These are phyloP conservation scores for Oryza meridionalis DNA, from an alignment of 176 grass and related monocot genomes.

Conservation along the genomic window DNA sequence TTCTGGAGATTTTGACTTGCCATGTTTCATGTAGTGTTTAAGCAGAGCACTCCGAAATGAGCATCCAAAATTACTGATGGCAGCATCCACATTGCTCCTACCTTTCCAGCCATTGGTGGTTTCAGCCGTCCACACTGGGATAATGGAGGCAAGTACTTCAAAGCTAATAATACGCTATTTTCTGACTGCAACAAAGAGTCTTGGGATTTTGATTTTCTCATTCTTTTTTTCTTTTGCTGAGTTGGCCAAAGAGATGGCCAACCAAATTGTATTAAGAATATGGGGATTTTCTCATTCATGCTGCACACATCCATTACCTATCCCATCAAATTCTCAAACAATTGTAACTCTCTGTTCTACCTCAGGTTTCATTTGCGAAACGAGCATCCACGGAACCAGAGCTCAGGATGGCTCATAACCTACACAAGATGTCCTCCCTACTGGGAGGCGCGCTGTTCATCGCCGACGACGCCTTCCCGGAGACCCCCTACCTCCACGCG, in stretches of 20 bases:
- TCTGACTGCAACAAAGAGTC: neutral
- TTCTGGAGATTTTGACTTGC: conserved; percentile 18
- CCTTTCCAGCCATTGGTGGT: conserved; percentile 96
- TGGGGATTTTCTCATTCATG: neutral
- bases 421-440: conserved; percentile 82
- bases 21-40: conserved; percentile 65
- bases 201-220: neutral
- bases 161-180: conserved; percentile 14
- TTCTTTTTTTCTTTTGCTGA: too few relatives aligned
- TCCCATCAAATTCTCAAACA: neutral
- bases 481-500: conserved; percentile 79
- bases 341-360: neutral
- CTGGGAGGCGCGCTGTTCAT: conserved; percentile 85
- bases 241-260: too few relatives aligned
- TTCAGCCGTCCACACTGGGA: conserved; percentile 87
- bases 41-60: conserved; percentile 77
- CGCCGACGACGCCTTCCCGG: conserved; percentile 75
- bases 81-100: conserved; percentile 82
- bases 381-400: conserved; percentile 69
- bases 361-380: conserved; percentile 80
- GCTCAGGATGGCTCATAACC: conserved; percentile 70
- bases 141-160: conserved; percentile 84
- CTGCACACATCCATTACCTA: neutral
- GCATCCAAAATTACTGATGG: conserved; percentile 90
- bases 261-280: too few relatives aligned